A percentile compares a stretch with the other conserved stretches of the same genome.
phyloP scores from a whole-genome alignment of 345 rosid genomes.

The Syzygium jambos region DNA sequence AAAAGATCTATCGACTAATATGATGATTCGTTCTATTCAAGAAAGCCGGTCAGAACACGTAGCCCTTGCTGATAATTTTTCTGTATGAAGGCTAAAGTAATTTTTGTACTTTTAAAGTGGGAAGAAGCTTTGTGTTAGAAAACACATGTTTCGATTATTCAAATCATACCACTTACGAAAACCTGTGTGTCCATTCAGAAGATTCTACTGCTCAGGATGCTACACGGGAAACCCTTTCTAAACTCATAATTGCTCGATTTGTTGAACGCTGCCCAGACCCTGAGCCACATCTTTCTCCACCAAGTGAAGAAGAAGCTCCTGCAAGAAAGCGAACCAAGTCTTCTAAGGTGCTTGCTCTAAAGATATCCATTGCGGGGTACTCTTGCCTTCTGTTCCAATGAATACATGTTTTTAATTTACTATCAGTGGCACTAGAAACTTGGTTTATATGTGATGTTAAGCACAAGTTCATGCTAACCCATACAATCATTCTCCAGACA shows the following conservation, averaged over 20 bases:
- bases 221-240: constrained; percentile 36
- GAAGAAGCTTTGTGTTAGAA: not conserved
- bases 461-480: not conserved
- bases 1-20: not conserved
- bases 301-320: constrained; percentile 35
- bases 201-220: constrained; percentile 18
- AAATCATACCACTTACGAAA: not conserved
- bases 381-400: not conserved
- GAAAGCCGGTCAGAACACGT: not conserved
- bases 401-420: not conserved
- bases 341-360: constrained; percentile 49
- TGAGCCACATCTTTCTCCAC: constrained; percentile 52
- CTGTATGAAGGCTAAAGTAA: not conserved
- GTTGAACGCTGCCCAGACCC: constrained; percentile 77
- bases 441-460: not conserved
- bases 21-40: not conserved
- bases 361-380: not conserved
- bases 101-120: not conserved
- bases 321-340: constrained; percentile 48
- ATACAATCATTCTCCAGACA: not conserved
- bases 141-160: not conserved
- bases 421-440: not conserved
- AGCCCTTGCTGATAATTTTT: not conserved
- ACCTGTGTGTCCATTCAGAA: constrained; percentile 11
- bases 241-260: constrained; percentile 48